A percentile compares a stretch with the other conserved stretches of the same genome.
phyloP scores from a whole-genome alignment of 1,139 yeast species.

The Sugiyamaella xylanicola region DNA sequence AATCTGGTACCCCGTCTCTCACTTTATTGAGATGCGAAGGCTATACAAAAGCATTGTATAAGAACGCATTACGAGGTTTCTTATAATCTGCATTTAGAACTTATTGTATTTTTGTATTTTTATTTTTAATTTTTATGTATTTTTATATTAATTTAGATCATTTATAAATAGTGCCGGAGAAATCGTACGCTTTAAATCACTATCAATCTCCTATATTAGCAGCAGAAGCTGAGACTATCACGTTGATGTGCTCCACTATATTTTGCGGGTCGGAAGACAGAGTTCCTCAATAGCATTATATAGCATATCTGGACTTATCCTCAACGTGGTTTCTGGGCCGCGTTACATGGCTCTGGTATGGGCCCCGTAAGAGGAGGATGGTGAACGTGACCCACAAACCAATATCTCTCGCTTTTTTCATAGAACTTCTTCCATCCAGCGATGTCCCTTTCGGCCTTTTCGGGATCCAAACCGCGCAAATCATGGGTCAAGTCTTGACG shows the following conservation, averaged over 20 bases:
- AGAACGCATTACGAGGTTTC: conserved; percentile 23
- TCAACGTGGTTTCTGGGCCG: conserved; percentile 21
- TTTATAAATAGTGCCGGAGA: too few species aligned
- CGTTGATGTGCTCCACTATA: too few species aligned
- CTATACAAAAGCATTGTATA: conserved; percentile 20
- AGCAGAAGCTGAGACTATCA: too few species aligned
- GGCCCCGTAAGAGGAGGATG: conserved; percentile 46
- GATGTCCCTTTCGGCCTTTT: conserved; percentile 38
- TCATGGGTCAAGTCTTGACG: conserved; percentile 62
- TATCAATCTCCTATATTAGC: too few species aligned
- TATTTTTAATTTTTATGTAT: background rate
- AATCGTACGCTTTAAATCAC: too few species aligned
- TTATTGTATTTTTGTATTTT: background rate
- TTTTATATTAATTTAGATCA: too few species aligned
- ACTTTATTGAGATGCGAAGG: conserved; percentile 29
- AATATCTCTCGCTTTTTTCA: conserved; percentile 52
- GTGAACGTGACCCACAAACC: conserved; percentile 63
- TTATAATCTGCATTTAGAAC: conserved; percentile 13
- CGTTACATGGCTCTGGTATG: conserved; percentile 44
- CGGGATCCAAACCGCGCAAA: conserved; percentile 55
- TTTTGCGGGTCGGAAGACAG: too few species aligned
- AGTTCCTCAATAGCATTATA: too few species aligned
- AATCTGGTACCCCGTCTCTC: conserved; percentile 17
- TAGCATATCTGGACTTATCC: too few species aligned
- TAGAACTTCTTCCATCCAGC: conserved; percentile 59